phyloP scores from a whole-genome alignment of 2,329 filamentous ascomycete genomes.

The Xylariaceae sp. region DNA sequence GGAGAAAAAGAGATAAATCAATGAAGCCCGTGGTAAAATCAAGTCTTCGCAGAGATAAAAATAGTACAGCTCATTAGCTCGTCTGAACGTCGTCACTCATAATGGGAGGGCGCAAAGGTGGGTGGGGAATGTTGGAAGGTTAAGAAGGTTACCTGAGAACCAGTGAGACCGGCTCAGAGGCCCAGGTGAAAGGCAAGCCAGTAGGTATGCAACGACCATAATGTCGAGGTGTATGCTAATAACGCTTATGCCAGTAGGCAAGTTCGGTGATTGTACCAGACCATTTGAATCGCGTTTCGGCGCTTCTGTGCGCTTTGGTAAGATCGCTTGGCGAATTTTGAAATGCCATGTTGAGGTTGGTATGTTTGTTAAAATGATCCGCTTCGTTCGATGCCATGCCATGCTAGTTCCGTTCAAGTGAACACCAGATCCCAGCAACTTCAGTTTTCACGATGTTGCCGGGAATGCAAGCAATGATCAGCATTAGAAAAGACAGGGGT shows the following conservation, averaged over 20 bases:
- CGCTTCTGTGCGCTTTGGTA: too few relatives aligned
- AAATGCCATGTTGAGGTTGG: background rate
- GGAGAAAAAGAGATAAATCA: background rate
- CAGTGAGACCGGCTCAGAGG: constrained; percentile 10
- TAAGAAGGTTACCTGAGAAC: background rate
- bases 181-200: too few relatives aligned
- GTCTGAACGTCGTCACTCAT: constrained; percentile 9
- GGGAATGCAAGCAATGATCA: constrained; percentile 9
- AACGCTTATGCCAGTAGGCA: background rate
- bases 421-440: background rate
- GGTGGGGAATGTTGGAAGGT: background rate
- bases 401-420: background rate
- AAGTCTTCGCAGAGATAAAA: background rate
- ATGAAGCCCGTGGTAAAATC: background rate
- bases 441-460: constrained; percentile 6
- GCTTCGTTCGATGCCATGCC: background rate
- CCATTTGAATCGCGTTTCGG: background rate
- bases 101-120: background rate
- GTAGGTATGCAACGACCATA: constrained; percentile 4
- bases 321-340: background rate
- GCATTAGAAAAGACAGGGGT: background rate
- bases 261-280: background rate
- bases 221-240: constrained; percentile 1
- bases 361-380: background rate
- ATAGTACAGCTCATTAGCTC: background rate